Evolutionary conservation across 2,329 filamentous ascomycete species (phyloP), one percentile per base, ranked within the genome.

Genomic region (Tolypocladium guangdongense): DNA sequence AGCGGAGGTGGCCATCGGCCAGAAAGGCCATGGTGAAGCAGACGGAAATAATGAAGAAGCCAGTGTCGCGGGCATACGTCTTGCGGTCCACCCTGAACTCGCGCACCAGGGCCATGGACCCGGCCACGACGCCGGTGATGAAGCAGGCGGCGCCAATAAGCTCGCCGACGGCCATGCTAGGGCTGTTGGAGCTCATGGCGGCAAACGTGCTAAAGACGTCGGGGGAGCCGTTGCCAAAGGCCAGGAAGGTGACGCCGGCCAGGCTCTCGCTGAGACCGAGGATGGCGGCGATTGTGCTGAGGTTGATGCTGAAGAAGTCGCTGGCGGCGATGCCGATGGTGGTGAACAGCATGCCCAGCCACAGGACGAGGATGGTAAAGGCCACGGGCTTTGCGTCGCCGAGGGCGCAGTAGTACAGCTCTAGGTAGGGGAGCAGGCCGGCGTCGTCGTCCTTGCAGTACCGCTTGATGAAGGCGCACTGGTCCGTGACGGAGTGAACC

Each of bases 141-240:
- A 99, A 99, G 58, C 89, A 84, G 36, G 93, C 93, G 12, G 93
- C 93, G 36, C 93, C 93, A 52, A 99, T 90, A 50, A 99, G 77
- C 72, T 99, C 93, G 47, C 93, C 93, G 41, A 99, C 84, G 1
- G 93, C 93, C 77, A 99, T 81, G 73, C 91, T 95, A n/a, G 92
- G 92, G 66, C 91, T 96, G 65, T 97, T 90, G 27, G 91, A 96
- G 64, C 85, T 86, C 90, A 99, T 97, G 60, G 93, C 95, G 18
- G 93, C 93, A 71, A 99, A 97, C 2, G 93, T 99, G 59, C 91
- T 96, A 70, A 99, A 99, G 47, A 99, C 91, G 70, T 99, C 93
- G 2, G 93, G 93, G 57, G 92, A 97, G 51, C 93, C 93, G 74
- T 99, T 99, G 59, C 93, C 93, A 70, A 99, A 95, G 10, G 93